phyloP scores from a whole-genome alignment of 768 basidiomycete genomes.

The Kwoniella botswanensis region DNA sequence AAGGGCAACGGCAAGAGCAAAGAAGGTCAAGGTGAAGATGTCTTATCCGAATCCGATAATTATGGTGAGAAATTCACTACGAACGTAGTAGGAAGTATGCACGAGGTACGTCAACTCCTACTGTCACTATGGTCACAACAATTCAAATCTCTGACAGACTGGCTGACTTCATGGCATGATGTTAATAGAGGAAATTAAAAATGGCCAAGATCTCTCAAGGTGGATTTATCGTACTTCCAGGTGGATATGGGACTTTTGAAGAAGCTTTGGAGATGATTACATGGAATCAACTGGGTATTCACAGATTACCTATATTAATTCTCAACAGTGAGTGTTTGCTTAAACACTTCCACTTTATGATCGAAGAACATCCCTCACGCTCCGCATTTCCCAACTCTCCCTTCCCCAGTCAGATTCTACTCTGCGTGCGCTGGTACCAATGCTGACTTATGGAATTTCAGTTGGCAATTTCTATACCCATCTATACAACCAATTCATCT shows the following conservation, averaged over 20 bases:
- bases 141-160: too few species aligned
- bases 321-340: slow-evolving; percentile 64
- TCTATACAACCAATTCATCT: slow-evolving; percentile 73
- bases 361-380: neutral
- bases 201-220: slow-evolving; percentile 77
- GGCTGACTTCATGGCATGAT: too few species aligned
- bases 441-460: slow-evolving; percentile 12
- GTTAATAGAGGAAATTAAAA: slow-evolving; percentile 74
- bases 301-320: slow-evolving; percentile 74
- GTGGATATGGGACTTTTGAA: slow-evolving; percentile 94
- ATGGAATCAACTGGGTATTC: slow-evolving; percentile 73
- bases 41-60: slow-evolving; percentile 41
- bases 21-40: slow-evolving; percentile 50
- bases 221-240: slow-evolving; percentile 87
- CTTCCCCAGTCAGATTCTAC: neutral
- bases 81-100: slow-evolving; percentile 55
- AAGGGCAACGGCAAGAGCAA: slow-evolving; percentile 63
- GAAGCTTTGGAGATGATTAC: slow-evolving; percentile 95
- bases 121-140: neutral
- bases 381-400: neutral
- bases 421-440: too few species aligned
- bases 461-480: slow-evolving; percentile 82
- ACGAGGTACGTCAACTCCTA: slow-evolving; percentile 48
- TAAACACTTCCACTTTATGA: too few species aligned
- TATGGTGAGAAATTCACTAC: slow-evolving; percentile 37